Evolutionary conservation across 768 basidiomycete genomes (phyloP).

Genomic region (Leccinellum luteum): DNA sequence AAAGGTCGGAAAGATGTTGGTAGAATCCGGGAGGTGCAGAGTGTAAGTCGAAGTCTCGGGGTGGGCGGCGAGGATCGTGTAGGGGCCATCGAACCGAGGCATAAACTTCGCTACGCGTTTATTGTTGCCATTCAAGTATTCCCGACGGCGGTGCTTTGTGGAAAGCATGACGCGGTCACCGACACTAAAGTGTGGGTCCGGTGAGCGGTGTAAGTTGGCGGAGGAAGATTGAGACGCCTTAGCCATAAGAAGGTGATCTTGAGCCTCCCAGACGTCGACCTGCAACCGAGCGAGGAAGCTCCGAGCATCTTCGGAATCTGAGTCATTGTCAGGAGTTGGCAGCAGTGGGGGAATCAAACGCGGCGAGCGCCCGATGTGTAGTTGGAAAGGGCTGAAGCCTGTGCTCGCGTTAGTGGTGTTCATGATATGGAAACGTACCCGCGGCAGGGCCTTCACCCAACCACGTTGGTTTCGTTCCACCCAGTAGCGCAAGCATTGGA

Average conservation of each 20-base stretch:
- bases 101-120: constrained; percentile 42
- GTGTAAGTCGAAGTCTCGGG: constrained; percentile 20
- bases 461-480: too few species aligned
- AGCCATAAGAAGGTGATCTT: too few species aligned
- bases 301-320: too few species aligned
- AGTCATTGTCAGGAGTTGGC: too few species aligned
- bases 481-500: too few species aligned
- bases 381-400: too few species aligned
- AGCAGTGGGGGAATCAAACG: too few species aligned
- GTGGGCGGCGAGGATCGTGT: constrained; percentile 17
- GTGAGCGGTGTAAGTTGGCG: not conserved
- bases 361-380: too few species aligned
- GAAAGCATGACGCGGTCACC: constrained; percentile 25
- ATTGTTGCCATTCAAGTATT: constrained; percentile 7
- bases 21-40: constrained; percentile 21
- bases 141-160: constrained; percentile 21
- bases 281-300: too few species aligned
- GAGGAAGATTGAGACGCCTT: too few species aligned
- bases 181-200: not conserved
- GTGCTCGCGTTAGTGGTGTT: too few species aligned
- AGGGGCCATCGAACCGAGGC: constrained; percentile 34
- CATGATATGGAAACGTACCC: not conserved
- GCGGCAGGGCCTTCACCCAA: not conserved
- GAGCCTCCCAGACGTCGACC: too few species aligned
- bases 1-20: constrained; percentile 27